Evolutionary conservation across 805 yeast genomes (phyloP), one percentile per base, ranked within the genome.

Genomic region (Cyberlindnera euphorbiiphila): DNA sequence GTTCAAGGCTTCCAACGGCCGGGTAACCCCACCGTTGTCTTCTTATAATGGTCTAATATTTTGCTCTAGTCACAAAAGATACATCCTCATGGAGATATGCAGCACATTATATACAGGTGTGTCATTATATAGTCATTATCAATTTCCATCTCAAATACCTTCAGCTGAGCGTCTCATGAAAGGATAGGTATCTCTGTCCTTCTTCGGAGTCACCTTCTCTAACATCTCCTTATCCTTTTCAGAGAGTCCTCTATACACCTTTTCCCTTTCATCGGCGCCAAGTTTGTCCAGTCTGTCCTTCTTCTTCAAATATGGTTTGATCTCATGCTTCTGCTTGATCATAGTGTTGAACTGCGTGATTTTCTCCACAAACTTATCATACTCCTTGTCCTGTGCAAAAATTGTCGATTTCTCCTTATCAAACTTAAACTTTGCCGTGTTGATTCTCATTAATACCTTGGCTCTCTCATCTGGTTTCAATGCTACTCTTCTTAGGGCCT

Each of bases 401-500:
- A 13, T 17, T 5, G 32, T 23, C 1, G 21, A 12, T 9, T 18
- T 29, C 23, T 49, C 50, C n/a, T 37, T 25, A 11, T 42, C 37
- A n/a, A 40, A 43, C 18, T 26, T 35, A 16, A 34, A 26, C 28
- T 42, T 45, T 7, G 43, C 41, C 21, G 32, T 26, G 25, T 41
- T 41, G 18, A 45, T 43, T 8, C 41, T 33, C 14, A 41, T 14
- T 17, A 53, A 19, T 2, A 50, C 48, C 1, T 29, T 29, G 6
- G 38, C 37, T 28, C 53, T 45, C 27, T 43, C 51, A 14, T 38
- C 40, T 7, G 34, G 43, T 4, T 45, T 36, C 13, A 53, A 18
- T n/a, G 54, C 45, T 7, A 53, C 27, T 30, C 51, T 45, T 42
- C 52, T 50, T n/a, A 53, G 18, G 2, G 56, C 39, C 21, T 53